Percentiles rank a stretch among this genome's conserved stretches.
These are phyloP conservation scores for Trametes polyzona DNA, from an alignment of 1,284 basidiomycete species.

Conservation along the genomic window DNA sequence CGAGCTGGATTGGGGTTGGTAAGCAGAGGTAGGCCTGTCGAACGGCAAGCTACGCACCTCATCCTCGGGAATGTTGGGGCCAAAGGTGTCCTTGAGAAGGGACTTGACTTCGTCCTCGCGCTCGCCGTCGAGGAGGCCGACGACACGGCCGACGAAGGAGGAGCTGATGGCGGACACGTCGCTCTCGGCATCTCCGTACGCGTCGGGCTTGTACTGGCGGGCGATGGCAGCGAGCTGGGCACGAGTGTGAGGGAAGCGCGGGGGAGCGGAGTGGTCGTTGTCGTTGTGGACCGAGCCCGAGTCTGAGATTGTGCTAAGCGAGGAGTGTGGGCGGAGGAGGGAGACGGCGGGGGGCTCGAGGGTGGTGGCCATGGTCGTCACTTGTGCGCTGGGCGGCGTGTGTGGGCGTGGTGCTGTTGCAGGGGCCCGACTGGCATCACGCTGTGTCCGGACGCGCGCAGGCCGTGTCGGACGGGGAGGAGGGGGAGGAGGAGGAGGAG, in stretches of 20 bases:
- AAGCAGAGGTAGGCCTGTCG: slow-evolving; percentile 17
- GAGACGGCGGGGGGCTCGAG: slow-evolving; percentile 28
- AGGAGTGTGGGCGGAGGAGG: slow-evolving; percentile 26
- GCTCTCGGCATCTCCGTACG: slow-evolving; percentile 51
- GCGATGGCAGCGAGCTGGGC: slow-evolving; percentile 75
- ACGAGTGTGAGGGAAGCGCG: slow-evolving; percentile 76
- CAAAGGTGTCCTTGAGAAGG: slow-evolving; percentile 66
- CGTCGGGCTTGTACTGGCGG: slow-evolving; percentile 68
- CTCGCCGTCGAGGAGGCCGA: slow-evolving; percentile 75
- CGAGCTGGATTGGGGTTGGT: slow-evolving; percentile 49
- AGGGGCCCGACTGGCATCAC: slow-evolving; percentile 9
- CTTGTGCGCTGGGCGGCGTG: not conserved
- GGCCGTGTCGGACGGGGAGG: not conserved
- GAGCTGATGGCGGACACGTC: slow-evolving; percentile 59
- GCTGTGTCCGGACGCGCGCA: not conserved
- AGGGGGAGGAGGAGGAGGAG: not conserved
- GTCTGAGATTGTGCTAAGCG: slow-evolving; percentile 25
- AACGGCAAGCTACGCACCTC: slow-evolving; percentile 55
- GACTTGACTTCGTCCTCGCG: slow-evolving; percentile 85
- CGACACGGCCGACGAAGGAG: slow-evolving; percentile 69
- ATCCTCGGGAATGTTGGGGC: slow-evolving; percentile 70
- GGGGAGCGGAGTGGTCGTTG: slow-evolving; percentile 26
- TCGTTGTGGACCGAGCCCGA: slow-evolving; percentile 23
- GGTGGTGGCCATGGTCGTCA: slow-evolving; percentile 24
- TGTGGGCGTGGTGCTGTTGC: slow-evolving; percentile 3